Evolutionary conservation across 2,329 filamentous ascomycete species (phyloP).

Genomic region (Aspergillus novoparasiticus): DNA sequence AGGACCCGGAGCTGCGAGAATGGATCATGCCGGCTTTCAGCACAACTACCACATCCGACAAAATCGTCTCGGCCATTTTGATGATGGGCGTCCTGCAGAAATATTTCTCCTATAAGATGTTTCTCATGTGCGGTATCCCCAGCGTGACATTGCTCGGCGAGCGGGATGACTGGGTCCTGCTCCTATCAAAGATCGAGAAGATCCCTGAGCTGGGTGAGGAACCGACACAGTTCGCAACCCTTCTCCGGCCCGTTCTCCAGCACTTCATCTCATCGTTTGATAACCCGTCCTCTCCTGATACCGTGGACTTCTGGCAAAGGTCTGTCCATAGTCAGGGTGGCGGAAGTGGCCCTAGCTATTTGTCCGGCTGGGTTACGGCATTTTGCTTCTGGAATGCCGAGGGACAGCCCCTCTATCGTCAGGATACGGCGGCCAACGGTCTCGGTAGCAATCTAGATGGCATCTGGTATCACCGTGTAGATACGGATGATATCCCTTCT

Average conservation of each 20-base stretch:
- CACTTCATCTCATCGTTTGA: conserved; percentile 43
- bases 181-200: conserved; percentile 48
- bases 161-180: not conserved
- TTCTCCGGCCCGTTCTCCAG: conserved; percentile 49
- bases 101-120: not conserved
- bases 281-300: not conserved
- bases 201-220: conserved; percentile 50
- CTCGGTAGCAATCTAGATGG: conserved; percentile 13
- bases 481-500: conserved; percentile 28
- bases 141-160: not conserved
- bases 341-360: conserved; percentile 34
- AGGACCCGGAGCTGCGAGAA: conserved; percentile 37
- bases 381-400: conserved; percentile 50
- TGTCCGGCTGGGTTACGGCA: conserved; percentile 54
- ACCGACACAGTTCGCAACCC: conserved; percentile 40
- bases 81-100: not conserved
- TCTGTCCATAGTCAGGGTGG: conserved; percentile 26
- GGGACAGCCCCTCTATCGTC: conserved; percentile 31
- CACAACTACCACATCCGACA: not conserved
- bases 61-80: not conserved
- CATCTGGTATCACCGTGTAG: conserved; percentile 25
- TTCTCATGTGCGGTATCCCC: not conserved
- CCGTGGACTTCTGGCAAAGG: conserved; percentile 16
- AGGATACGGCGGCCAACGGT: not conserved
- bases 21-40: conserved; percentile 4